A percentile compares a stretch with the other conserved stretches of the same genome.
phyloP scores from a whole-genome alignment of 1,284 basidiomycete species.

The Leccinum cinnamomeum region DNA sequence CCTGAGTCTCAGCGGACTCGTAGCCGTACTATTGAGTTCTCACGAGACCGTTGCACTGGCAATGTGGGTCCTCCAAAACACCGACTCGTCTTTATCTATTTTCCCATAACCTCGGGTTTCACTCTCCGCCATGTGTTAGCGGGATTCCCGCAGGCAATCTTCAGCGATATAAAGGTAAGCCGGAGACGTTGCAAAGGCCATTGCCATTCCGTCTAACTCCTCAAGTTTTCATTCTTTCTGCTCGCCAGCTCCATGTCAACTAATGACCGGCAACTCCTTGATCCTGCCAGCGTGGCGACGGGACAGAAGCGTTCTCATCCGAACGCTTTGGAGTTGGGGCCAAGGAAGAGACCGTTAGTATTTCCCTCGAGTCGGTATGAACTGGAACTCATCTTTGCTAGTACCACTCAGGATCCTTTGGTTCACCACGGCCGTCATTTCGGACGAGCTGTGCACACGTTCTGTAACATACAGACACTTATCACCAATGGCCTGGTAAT shows the following conservation, averaged over 20 bases:
- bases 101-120: no score
- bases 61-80: no score
- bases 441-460: background rate
- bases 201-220: no score
- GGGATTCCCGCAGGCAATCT: no score
- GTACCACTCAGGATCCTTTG: background rate
- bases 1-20: no score
- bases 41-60: no score
- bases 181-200: no score
- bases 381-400: background rate
- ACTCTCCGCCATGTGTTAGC: no score
- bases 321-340: background rate
- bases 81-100: no score
- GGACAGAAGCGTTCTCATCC: background rate
- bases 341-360: background rate
- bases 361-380: background rate
- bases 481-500: background rate
- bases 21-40: no score
- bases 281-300: background rate
- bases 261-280: background rate
- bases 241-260: background rate
- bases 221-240: no score
- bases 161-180: no score
- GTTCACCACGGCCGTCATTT: slow-evolving; percentile 1
- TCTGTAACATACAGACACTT: background rate